These are phyloP conservation scores for Pilaira anomala DNA, from an alignment of 192 early-diverging fungal genomes.

Conservation along the genomic window DNA sequence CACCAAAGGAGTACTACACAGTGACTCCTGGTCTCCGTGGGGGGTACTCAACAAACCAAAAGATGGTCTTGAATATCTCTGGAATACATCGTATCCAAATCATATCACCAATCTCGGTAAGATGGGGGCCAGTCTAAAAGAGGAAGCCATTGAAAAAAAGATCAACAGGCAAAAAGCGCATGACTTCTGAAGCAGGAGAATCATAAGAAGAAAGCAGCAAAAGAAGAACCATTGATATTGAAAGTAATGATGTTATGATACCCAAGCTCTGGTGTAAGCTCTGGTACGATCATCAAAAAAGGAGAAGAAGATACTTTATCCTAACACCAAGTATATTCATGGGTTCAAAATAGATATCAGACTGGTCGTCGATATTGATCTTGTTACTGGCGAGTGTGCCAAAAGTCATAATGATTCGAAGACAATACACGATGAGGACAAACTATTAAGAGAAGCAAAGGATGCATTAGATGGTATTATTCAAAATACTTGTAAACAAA, in stretches of 20 bases:
- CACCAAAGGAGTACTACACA: not conserved
- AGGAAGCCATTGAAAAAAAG: too few species aligned
- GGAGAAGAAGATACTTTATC: slow-evolving; percentile 11
- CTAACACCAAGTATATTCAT: slow-evolving; percentile 14
- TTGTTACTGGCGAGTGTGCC: slow-evolving; percentile 13
- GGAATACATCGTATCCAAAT: not conserved
- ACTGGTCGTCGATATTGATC: slow-evolving; percentile 17
- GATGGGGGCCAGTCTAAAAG: too few species aligned
- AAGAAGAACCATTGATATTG: slow-evolving; percentile 3
- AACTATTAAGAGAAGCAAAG: slow-evolving; percentile 4
- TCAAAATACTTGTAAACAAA: slow-evolving; percentile 10
- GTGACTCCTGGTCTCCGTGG: not conserved
- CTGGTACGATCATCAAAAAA: slow-evolving; percentile 7
- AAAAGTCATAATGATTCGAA: slow-evolving; percentile 5
- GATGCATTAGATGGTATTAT: slow-evolving; percentile 22
- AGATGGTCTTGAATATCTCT: not conserved
- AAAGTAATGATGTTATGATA: slow-evolving; percentile 9
- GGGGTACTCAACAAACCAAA: not conserved
- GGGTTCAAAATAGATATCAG: slow-evolving; percentile 13
- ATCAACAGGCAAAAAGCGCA: too few species aligned
- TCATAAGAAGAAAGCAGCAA: too few species aligned
- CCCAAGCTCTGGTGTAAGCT: slow-evolving; percentile 6
- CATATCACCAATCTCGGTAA: too few species aligned
- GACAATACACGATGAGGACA: not conserved
- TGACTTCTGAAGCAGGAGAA: too few species aligned